Base-by-base conservation (phyloP, 2,329 filamentous ascomycete genomes). In the Verticillium nubilum region DNA sequence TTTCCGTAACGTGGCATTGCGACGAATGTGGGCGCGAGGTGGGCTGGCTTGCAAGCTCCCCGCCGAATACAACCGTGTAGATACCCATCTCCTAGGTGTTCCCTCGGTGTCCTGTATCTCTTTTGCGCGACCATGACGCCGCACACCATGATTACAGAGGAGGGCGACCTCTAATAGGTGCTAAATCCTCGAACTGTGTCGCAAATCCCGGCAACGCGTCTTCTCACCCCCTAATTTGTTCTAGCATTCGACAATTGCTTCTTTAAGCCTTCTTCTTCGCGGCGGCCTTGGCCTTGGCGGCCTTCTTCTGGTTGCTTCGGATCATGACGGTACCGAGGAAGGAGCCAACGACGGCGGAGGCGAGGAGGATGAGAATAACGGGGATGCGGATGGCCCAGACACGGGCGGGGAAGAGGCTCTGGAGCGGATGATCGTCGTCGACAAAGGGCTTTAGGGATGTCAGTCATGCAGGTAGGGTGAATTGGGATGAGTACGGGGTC, bases 371-470 rank as follows among this genome's bases (percentile, higher is more conserved):
- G 67, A 99, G 87, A 73, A 99, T 97, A 69, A 99, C 94, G 67
- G 95, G 95, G 71, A 99, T 95, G 74, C 95, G 93, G 73, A 99
- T 97, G 62, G 95, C 95, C 95, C 95, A 99, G 73, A 97, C 93
- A 74, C 95, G 93, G 54, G 94, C 94, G 63, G 92, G 95, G 80
- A 99, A 99, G 80, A 98, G 84, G 74, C 89, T 89, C 74, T 99
- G 95, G 61, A 98, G 88, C 60, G 92, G 88, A 76, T 99, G 95
- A 73, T 92, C 91, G 60, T 90, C 86, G 76, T 99, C 95, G 76
- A 99, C 95, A 76, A 99, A 99, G 73, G 95, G 95, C 95, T 99
- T 67, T 65, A 59, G 56, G 53, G 33, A 31, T 59, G 62, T 67
- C 52, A 42, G n/a, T 58, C n/a, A n/a, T n/a, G n/a, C n/a, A n/a